Conservation (phyloP, 140 eudicot genomes). For the Erigeron philadelphicus region DNA sequence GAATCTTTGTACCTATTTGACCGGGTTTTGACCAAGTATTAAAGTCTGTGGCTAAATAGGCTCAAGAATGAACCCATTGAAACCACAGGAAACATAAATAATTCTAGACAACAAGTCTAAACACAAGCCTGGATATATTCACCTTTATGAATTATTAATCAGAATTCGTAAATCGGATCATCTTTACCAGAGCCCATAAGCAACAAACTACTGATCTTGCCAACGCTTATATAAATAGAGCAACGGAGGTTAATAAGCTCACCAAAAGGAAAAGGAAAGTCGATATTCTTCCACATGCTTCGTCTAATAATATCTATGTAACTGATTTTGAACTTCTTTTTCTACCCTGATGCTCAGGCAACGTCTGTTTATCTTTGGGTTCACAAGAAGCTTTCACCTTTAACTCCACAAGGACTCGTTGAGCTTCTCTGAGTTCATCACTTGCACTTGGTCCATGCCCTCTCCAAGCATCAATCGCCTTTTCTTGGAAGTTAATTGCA, state of each 20-base stretch:
- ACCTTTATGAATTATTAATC: not conserved
- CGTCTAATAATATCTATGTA: conserved; percentile 22
- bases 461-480: conserved; percentile 65
- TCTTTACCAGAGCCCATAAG: conserved; percentile 14
- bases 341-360: conserved; percentile 41
- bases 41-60: not conserved
- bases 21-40: not conserved
- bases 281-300: conserved; percentile 17
- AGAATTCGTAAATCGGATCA: conserved; percentile 11
- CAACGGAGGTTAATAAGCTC: conserved; percentile 6
- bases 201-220: not conserved
- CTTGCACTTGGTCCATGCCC: conserved; percentile 72
- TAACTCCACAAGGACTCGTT: conserved; percentile 52
- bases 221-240: conserved; percentile 12
- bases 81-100: not conserved
- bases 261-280: conserved; percentile 19
- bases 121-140: conserved; percentile 1
- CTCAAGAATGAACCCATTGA: not conserved
- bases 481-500: conserved; percentile 81
- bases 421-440: conserved; percentile 74
- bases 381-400: conserved; percentile 48
- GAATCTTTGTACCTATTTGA: not conserved
- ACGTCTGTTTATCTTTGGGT: conserved; percentile 30
- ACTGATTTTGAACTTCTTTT: conserved; percentile 32
- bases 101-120: not conserved